Base-by-base conservation (phyloP, 1,284 basidiomycete species). In the Dichomitus squalens region DNA sequence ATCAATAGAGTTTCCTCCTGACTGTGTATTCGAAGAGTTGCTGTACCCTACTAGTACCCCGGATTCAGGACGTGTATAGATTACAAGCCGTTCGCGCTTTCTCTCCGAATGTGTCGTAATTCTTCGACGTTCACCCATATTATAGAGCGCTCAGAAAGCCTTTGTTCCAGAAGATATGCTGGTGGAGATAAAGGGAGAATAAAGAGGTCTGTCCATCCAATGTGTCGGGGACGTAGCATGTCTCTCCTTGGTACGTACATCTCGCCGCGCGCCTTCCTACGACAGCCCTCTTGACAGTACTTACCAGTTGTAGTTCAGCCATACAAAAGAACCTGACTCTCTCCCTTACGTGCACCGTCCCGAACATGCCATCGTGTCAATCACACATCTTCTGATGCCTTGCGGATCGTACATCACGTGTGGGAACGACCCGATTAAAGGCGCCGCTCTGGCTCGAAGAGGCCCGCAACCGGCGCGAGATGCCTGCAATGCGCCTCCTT, bases 1-100 rank as follows among this genome's bases (percentile, higher is more conserved):
- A 67, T 52, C 65, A 67, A 57, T 67, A 67, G 61, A 66, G 21
- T 11, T 36, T 29, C 27, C 25, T 44, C 41, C 16, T 14, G 25
- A 39, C 27, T 11, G 25, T 50, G 49, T 40, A 50, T 43, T 14
- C 8, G 21, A 50, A 16, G 29, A 29, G 40, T 18, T 44, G 23
- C 9, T 53, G 48, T 55, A 49, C 44, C 16, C 46, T 49, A 35
- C 14, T 48, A 31, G 25, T 14, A 20, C 9, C 43, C 35, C 23
- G 34, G 43, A 35, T 38, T 27, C 16, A 12, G 34, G 9, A 44
- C 34, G 11, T 47, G 52, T 36, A 47, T 53, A 53, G 41, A 49
- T 21, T 49, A 7, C n/a, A n/a, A n/a, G n/a, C 14, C 23, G 3
- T n/a, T 33, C 23, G 23, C 38, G 14, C 35, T 38, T 27, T 21